Base-by-base conservation (phyloP, 352 stramenopile species). In the Pythium phragmitis region DNA sequence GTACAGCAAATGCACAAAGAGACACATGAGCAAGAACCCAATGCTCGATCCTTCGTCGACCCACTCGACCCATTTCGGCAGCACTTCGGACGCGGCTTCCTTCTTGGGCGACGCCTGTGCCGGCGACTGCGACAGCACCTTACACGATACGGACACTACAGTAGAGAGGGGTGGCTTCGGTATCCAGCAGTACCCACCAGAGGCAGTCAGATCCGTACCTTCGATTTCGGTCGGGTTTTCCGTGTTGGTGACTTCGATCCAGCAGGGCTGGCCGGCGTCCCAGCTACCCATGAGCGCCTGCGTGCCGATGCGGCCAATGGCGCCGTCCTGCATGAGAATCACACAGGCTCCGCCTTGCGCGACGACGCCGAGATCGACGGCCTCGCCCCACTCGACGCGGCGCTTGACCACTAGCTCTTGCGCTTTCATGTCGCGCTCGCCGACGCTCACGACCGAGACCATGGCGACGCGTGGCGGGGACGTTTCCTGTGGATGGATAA, bases 221-320 rank as follows among this genome's bases (percentile, higher is more conserved):
- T 92, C 79, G 41, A 94, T 81, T 66, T 94, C 82, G 0, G 82
- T 92, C 3, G 74, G 72, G n/a, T 74, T 71, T 8, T 84, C 77
- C 2, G 80, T 74, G 48, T 91, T 83, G 13, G 74, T 70, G 34
- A 90, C 74, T 62, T 94, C 85, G 58, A 94, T 88, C 85, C 85
- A 94, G 61, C 76, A 88, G 4, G 81, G 68, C 28, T 82, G 76
- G 5, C 76, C 80, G n/a, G 82, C 82, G 50, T 94, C 85, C 85
- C 85, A 94, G 42, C 77, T 91, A n/a, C 82, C 82, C 81, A 92
- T 92, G 26, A 94, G 74, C 45, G 85, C 85, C 53, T 94, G 85
- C 4, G 83, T 92, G 13, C 85, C 85, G 60, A 94, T 89, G 17
- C 85, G 82, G 11, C 79, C 85, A 34, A 92, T 65, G 17, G 79